Evolutionary conservation across 441 rosid genomes (phyloP), one percentile per base, ranked within the genome.

Genomic region (Populus hybrid): DNA sequence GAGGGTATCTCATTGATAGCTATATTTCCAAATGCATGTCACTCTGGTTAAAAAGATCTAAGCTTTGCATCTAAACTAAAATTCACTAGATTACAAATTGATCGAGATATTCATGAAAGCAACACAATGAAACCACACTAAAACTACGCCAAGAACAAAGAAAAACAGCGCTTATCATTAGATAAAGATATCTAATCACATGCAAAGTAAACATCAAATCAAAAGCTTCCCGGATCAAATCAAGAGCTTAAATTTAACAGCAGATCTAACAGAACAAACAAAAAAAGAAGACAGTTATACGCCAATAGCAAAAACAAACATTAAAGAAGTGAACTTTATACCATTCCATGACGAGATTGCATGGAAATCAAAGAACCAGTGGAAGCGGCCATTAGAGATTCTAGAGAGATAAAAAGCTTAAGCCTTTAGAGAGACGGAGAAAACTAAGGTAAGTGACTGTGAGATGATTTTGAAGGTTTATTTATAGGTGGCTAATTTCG

Each of bases 151-250:
- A 2, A 38, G 18, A 50, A n/a, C 8, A 8, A 65, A 18, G 10
- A 77, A 42, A 30, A 5, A 12, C 32, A 16, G 18, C 32, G 32
- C 32, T 32, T 40, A 26, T 54, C 9, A 30, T 23, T 23, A 9
- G 11, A 40, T 8, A 12, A 75, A 46, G 16, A 42, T 18, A 73
- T 57, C 73, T 3, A 30, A 64, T 54, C 72, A 8, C 72, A 61
- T 21, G 76, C 76, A 78, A 78, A 50, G 50, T 68, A 46, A 76
- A 36, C 16, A 11, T 4, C 10, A 26, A 11, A 42, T 70, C 63
- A 73, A 1, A 63, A 24, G 18, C 5, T 67, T 69, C 74, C 38
- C 77, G 63, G 70, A 78, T 78, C 84, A 77, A 72, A 75, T 23
- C 18, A 40, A 6, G 8, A 69, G 42, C 11, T 2, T 8, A 23